These are phyloP conservation scores for Noccaea caerulescens DNA, from an alignment of 345 rosid species.

Conservation along the genomic window DNA sequence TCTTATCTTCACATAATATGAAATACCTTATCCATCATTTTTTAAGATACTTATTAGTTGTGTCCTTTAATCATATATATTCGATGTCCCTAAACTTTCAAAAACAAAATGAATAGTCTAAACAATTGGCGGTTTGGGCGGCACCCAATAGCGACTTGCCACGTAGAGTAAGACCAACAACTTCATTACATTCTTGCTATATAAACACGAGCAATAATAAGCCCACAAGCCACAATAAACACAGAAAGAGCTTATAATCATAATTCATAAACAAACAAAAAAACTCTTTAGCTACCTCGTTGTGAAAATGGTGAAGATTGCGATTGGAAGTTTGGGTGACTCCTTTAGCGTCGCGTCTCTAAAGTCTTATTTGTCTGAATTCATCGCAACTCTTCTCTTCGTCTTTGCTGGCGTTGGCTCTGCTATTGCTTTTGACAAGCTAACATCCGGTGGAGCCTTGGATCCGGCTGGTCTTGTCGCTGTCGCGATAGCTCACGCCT, in stretches of 20 bases:
- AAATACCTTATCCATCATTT: conserved; percentile 37
- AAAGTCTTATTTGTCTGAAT: conserved; percentile 74
- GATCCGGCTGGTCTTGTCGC: conserved; percentile 87
- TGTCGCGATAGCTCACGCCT: conserved; percentile 80
- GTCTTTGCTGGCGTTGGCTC: conserved; percentile 96
- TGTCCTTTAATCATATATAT: conserved; percentile 31
- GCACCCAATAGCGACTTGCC: conserved; percentile 30
- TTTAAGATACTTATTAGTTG: conserved; percentile 11
- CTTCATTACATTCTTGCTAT: conserved; percentile 1
- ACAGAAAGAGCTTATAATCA: conserved; percentile 1
- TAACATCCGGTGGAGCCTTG: conserved; percentile 70
- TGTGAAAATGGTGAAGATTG: conserved; percentile 71
- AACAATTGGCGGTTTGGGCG: conserved; percentile 43
- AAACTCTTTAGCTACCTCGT: background rate
- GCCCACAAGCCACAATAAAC: background rate
- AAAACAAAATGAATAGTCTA: conserved; percentile 20
- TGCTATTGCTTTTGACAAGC: conserved; percentile 78
- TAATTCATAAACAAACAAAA: background rate
- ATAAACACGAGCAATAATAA: background rate
- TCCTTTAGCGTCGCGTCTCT: conserved; percentile 68
- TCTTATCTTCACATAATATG: conserved; percentile 35
- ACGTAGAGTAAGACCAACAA: conserved; percentile 11
- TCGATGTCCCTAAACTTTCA: conserved; percentile 18
- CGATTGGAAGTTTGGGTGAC: conserved; percentile 71
- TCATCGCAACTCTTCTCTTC: conserved; percentile 87